Conservation (phyloP, 352 stramenopile species). For the Halophytophthora polymorphica region DNA sequence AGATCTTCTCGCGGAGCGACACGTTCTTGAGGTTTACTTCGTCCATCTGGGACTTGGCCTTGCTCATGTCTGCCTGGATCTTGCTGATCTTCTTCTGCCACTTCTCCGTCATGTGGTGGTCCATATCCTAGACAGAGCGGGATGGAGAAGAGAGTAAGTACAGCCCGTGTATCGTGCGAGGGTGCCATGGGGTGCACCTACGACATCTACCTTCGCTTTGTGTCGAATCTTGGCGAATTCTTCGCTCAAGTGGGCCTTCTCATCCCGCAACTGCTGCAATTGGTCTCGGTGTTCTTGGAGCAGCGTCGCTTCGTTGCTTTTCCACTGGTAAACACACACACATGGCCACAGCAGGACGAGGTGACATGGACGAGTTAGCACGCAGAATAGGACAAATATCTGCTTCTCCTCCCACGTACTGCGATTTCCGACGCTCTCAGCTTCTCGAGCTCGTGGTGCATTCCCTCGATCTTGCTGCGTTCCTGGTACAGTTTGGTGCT, state of each 20-base stretch:
- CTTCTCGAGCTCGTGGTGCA: conserved; percentile 61
- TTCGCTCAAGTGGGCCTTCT: conserved; percentile 51
- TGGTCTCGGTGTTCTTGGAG: conserved; percentile 60
- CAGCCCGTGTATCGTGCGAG: too few relatives aligned
- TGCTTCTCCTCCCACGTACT: conserved; percentile 25
- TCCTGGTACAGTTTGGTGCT: conserved; percentile 51
- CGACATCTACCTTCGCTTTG: conserved; percentile 48
- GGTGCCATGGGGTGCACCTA: too few relatives aligned
- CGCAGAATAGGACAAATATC: neutral
- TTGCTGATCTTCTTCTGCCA: conserved; percentile 78
- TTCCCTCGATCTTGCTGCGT: conserved; percentile 30
- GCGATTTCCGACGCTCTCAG: conserved; percentile 51
- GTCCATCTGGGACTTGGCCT: conserved; percentile 68
- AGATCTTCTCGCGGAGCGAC: conserved; percentile 63
- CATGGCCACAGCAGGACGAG: too few relatives aligned
- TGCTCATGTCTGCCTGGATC: conserved; percentile 60
- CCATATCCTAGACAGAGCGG: conserved; percentile 36
- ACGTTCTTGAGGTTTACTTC: conserved; percentile 80
- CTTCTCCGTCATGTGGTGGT: conserved; percentile 64
- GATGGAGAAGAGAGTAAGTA: neutral
- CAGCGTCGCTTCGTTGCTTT: conserved; percentile 48
- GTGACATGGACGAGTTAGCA: conserved; percentile 8
- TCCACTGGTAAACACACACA: conserved; percentile 41
- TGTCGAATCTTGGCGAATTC: conserved; percentile 48
- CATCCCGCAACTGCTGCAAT: conserved; percentile 53